Conservation (phyloP, 768 basidiomycete genomes). For the Trametes villosa region DNA sequence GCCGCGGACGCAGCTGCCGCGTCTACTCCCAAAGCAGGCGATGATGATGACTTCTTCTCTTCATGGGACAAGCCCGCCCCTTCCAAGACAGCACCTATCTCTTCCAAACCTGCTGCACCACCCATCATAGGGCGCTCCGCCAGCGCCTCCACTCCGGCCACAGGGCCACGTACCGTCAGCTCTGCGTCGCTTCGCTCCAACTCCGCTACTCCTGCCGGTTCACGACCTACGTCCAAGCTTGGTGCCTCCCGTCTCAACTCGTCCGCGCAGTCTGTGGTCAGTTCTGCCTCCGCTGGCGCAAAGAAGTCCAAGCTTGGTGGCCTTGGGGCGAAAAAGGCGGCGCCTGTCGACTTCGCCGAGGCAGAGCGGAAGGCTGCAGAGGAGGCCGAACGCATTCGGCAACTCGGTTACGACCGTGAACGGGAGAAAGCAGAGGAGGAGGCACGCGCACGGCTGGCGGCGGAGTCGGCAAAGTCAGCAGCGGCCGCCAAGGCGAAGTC, state of each 20-base stretch:
- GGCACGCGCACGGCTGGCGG: slow-evolving; percentile 54
- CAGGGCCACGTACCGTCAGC: slow-evolving; percentile 61
- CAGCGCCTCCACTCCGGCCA: slow-evolving; percentile 14
- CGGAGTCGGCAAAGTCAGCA: slow-evolving; percentile 47
- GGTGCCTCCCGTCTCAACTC: slow-evolving; percentile 50
- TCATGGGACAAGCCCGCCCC: slow-evolving; percentile 88
- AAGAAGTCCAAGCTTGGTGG: slow-evolving; percentile 76
- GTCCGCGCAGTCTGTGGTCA: slow-evolving; percentile 35
- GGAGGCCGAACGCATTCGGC: slow-evolving; percentile 90
- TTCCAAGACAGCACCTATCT: slow-evolving; percentile 32
- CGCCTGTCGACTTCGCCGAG: slow-evolving; percentile 90
- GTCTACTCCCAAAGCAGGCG: slow-evolving; percentile 38
- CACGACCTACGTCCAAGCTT: slow-evolving; percentile 41
- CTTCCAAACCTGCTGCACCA: slow-evolving; percentile 51
- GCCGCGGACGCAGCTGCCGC: slow-evolving; percentile 37
- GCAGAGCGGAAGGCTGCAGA: slow-evolving; percentile 89
- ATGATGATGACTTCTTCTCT: slow-evolving; percentile 94
- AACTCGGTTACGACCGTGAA: slow-evolving; percentile 89
- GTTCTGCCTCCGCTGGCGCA: slow-evolving; percentile 38
- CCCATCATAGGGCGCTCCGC: slow-evolving; percentile 62
- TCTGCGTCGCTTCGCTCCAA: slow-evolving; percentile 63
- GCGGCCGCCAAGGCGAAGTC: slow-evolving; percentile 18
- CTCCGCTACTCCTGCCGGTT: slow-evolving; percentile 36
- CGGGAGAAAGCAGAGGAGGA: slow-evolving; percentile 85
- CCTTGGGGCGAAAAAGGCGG: slow-evolving; percentile 88